phyloP scores from a whole-genome alignment of 129 eudicot genomes.

The Oenanthe sinensis region DNA sequence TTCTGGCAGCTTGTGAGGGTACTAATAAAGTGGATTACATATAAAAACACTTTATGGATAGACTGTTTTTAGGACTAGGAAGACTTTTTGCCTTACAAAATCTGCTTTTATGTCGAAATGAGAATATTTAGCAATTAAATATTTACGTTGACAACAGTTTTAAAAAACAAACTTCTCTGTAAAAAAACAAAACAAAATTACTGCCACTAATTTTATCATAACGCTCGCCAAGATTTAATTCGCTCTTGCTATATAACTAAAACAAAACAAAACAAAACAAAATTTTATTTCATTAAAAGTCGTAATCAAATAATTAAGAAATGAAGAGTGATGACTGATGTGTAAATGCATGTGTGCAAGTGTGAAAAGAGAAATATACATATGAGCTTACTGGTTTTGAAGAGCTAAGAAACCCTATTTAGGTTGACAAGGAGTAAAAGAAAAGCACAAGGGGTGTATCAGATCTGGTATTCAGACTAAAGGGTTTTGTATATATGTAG shows the following conservation, averaged over 20 bases:
- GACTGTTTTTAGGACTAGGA: conserved; percentile 18
- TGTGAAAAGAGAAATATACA: too few species aligned
- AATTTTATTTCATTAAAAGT: neutral
- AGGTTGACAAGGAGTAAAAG: conserved; percentile 7
- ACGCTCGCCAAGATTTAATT: conserved; percentile 12
- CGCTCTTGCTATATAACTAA: neutral
- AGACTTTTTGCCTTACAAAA: neutral
- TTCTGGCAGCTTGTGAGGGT: conserved; percentile 27
- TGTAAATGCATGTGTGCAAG: too few species aligned
- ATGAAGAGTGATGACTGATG: neutral
- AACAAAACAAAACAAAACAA: neutral
- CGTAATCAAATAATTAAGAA: conserved; percentile 6
- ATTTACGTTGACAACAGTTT: neutral
- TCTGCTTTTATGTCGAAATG: neutral
- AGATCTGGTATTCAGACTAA: conserved; percentile 21
- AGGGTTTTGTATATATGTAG: conserved; percentile 12
- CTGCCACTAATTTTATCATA: neutral
- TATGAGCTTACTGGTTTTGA: conserved; percentile 30
- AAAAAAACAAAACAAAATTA: neutral
- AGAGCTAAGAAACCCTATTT: conserved; percentile 16
- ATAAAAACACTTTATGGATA: conserved; percentile 23
- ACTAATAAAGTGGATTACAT: conserved; percentile 12
- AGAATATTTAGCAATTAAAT: conserved; percentile 22
- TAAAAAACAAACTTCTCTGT: neutral
- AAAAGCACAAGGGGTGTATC: neutral